These are phyloP conservation scores for Xylaria curta DNA, from an alignment of 495 filamentous ascomycete genomes.

Conservation along the genomic window DNA sequence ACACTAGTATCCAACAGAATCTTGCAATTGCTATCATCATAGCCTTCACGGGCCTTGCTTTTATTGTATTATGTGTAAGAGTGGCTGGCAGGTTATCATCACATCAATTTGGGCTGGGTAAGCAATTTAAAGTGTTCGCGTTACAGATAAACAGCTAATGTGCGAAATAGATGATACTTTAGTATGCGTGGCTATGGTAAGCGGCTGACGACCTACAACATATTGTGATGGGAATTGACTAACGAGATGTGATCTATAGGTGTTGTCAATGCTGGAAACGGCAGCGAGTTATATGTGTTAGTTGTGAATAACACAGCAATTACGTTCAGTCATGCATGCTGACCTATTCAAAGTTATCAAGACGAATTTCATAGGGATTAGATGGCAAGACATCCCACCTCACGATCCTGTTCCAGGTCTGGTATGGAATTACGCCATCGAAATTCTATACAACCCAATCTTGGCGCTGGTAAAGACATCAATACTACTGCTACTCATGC, in stretches of 20 bases:
- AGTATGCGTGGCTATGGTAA: conserved; percentile 52
- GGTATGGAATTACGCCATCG: conserved; percentile 60
- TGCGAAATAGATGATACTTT: conserved; percentile 47
- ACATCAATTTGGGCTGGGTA: conserved; percentile 47
- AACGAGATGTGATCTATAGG: conserved; percentile 33
- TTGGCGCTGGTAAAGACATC: conserved; percentile 65
- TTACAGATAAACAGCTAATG: background rate
- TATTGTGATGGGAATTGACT: conserved; percentile 37
- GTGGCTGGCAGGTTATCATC: conserved; percentile 49
- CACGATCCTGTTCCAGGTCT: conserved; percentile 48
- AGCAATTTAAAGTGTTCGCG: conserved; percentile 3
- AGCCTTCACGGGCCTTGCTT: conserved; percentile 54
- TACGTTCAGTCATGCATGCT: conserved; percentile 18
- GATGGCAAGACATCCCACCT: conserved; percentile 51
- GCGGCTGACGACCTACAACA: conserved; percentile 14
- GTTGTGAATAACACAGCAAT: conserved; percentile 15
- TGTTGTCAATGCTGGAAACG: conserved; percentile 49
- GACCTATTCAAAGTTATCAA: conserved; percentile 51
- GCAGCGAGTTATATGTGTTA: conserved; percentile 53
- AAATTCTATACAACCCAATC: conserved; percentile 69
- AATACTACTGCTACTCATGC: conserved; percentile 64
- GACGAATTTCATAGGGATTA: conserved; percentile 59
- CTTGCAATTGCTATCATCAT: conserved; percentile 54
- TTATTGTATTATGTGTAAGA: conserved; percentile 50
- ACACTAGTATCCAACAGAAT: conserved; percentile 46